These are phyloP conservation scores for Aspergillus homomorphus DNA, from an alignment of 495 filamentous ascomycete genomes.

Conservation along the genomic window DNA sequence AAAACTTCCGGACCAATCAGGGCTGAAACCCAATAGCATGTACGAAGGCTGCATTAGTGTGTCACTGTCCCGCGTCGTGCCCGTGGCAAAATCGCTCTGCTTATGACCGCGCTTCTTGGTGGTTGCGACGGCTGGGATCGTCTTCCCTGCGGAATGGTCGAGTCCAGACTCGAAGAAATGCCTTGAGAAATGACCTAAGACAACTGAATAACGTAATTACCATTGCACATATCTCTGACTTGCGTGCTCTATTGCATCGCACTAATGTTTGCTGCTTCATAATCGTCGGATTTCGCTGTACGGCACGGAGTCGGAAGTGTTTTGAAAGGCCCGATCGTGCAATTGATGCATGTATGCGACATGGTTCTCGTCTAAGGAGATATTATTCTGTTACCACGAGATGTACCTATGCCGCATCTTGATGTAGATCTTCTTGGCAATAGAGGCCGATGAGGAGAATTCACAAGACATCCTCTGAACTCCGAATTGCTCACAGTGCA, in stretches of 20 bases:
- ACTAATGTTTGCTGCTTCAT: not conserved
- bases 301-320: not conserved
- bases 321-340: not conserved
- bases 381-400: not conserved
- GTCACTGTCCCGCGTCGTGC: not conserved
- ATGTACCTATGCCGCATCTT: not conserved
- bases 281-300: not conserved
- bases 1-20: not conserved
- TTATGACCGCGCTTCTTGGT: not conserved
- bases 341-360: not conserved
- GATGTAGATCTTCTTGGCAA: not conserved
- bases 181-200: not conserved
- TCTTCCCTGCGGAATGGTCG: not conserved
- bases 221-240: not conserved
- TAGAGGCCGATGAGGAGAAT: not conserved
- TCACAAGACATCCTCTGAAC: not conserved
- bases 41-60: not conserved
- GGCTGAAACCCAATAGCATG: no score
- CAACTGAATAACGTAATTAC: not conserved
- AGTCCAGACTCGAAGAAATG: not conserved
- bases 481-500: not conserved
- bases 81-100: not conserved
- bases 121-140: not conserved
- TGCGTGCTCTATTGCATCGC: not conserved
- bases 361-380: not conserved